Conservation (phyloP, 805 yeast genomes). For the Nakazawaea anatomiae region DNA sequence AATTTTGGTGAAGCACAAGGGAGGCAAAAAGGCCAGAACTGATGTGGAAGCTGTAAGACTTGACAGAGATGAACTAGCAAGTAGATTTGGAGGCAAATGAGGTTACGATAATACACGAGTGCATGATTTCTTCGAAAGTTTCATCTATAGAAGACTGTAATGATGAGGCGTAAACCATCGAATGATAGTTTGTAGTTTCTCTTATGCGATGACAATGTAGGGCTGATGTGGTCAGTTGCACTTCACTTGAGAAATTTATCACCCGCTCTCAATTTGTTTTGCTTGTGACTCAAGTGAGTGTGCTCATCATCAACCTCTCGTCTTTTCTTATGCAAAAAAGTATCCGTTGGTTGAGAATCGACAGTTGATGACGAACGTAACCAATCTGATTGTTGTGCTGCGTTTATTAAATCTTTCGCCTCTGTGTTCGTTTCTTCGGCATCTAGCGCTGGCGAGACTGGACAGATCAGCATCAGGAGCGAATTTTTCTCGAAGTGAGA, state of each 20-base stretch:
- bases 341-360: background rate
- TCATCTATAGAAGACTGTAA: too few species aligned
- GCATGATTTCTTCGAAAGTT: background rate
- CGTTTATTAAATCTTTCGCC: conserved; percentile 1
- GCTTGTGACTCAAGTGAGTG: too few species aligned
- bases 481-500: background rate
- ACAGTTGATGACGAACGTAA: background rate
- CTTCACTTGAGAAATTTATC: too few species aligned
- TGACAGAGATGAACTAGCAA: conserved; percentile 3
- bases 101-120: background rate
- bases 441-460: too few species aligned
- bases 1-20: conserved; percentile 2
- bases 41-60: conserved; percentile 8
- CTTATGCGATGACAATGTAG: too few species aligned
- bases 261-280: too few species aligned
- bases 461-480: background rate
- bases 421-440: conserved; percentile 1
- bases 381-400: conserved; percentile 3
- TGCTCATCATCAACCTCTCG: background rate
- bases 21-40: conserved; percentile 8
- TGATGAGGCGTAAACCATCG: too few species aligned
- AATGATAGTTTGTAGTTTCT: too few species aligned
- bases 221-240: too few species aligned
- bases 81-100: conserved; percentile 1
- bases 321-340: conserved; percentile 5